These are phyloP conservation scores for Fusarium cicatricum DNA, from an alignment of 2,329 filamentous ascomycete species.

Conservation along the genomic window DNA sequence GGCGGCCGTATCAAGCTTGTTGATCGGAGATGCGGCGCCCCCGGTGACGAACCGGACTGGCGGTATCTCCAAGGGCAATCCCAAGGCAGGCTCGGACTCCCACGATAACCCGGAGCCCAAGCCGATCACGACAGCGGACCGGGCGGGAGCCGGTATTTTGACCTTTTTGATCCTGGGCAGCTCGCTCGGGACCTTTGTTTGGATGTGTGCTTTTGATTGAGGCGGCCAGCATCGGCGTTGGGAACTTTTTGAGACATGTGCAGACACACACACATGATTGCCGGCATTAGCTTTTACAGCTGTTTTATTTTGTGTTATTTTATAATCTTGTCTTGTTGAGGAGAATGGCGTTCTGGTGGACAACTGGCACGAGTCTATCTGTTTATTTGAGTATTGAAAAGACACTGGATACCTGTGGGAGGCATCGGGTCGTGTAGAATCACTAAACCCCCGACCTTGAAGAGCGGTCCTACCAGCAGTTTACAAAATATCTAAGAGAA, in stretches of 20 bases:
- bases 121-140: constrained; percentile 55
- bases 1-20: constrained; percentile 59
- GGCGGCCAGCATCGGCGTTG: constrained; percentile 4
- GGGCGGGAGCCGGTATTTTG: constrained; percentile 58
- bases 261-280: not conserved
- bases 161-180: constrained; percentile 55
- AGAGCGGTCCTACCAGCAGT: not conserved
- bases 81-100: constrained; percentile 49
- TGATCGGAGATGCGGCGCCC: constrained; percentile 52
- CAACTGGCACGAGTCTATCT: constrained; percentile 2
- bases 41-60: constrained; percentile 59
- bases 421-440: not conserved
- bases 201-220: constrained; percentile 56
- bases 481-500: not conserved
- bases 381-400: not conserved
- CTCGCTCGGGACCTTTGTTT: constrained; percentile 55
- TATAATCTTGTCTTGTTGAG: no score
- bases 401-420: not conserved
- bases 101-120: constrained; percentile 42
- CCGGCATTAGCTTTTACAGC: not conserved
- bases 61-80: constrained; percentile 57
- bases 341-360: constrained; percentile 9
- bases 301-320: not conserved
- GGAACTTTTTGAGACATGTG: not conserved
- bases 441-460: not conserved